These are phyloP conservation scores for Hyphodiscus hymeniophilus DNA, from an alignment of 495 filamentous ascomycete genomes.

Conservation along the genomic window DNA sequence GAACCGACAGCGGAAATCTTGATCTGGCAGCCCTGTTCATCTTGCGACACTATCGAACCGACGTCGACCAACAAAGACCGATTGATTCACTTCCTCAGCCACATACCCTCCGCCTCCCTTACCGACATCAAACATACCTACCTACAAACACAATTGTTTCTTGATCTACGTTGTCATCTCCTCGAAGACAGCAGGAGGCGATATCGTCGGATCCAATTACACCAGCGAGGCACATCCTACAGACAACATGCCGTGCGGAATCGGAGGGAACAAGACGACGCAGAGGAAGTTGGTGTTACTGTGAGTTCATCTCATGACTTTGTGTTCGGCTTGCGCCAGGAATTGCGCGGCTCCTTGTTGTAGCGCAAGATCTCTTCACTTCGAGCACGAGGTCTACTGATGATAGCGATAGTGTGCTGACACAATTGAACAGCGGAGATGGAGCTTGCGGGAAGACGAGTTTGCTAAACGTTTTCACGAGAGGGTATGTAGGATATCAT, in stretches of 20 bases:
- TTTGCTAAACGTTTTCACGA: conserved; percentile 93
- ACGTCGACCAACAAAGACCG: too few relatives aligned
- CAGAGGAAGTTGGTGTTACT: conserved; percentile 96
- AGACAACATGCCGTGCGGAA: conserved; percentile 37
- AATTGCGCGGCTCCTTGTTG: background rate
- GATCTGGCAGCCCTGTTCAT: too few relatives aligned
- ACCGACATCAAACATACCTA: too few relatives aligned
- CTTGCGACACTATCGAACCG: too few relatives aligned
- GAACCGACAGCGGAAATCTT: too few relatives aligned
- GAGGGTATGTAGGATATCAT: conserved; percentile 58
- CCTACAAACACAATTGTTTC: too few relatives aligned
- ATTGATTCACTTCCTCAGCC: too few relatives aligned
- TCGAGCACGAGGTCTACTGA: background rate
- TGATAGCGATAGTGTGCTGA: conserved; percentile 1
- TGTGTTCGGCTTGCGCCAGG: background rate
- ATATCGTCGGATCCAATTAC: background rate
- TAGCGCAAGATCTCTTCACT: background rate
- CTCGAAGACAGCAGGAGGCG: too few relatives aligned
- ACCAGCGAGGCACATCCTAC: conserved; percentile 22
- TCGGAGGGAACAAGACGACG: conserved; percentile 62
- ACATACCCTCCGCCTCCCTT: too few relatives aligned
- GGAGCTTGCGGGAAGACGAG: conserved; percentile 98
- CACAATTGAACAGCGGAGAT: conserved; percentile 58
- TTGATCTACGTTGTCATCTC: too few relatives aligned
- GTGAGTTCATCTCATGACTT: conserved; percentile 40